Conservation (phyloP, 2,329 filamentous ascomycete genomes). For the Orbilia brochopaga region DNA sequence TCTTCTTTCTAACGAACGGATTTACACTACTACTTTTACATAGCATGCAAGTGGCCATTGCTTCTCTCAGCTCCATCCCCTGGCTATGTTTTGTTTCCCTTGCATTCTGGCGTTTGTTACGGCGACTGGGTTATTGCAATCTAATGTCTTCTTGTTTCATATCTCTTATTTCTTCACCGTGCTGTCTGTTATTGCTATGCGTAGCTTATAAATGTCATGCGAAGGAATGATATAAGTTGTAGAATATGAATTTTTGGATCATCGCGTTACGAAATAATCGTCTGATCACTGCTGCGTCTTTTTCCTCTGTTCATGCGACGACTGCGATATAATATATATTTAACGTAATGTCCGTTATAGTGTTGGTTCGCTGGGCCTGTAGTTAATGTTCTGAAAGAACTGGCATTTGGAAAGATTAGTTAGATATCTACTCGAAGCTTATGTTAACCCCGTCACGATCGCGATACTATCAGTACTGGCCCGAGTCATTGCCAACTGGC, state of each 20-base stretch:
- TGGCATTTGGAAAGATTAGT: too few relatives aligned
- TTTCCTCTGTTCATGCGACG: not conserved
- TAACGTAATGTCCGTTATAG: not conserved
- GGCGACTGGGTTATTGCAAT: conserved; percentile 13
- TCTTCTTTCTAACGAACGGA: conserved; percentile 26
- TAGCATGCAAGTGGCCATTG: conserved; percentile 23
- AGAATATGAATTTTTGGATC: conserved; percentile 24
- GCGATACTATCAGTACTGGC: too few relatives aligned
- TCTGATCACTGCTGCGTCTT: not conserved
- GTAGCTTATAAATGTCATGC: conserved; percentile 17
- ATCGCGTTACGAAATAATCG: not conserved
- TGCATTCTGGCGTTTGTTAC: conserved; percentile 43
- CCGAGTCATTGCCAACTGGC: not conserved
- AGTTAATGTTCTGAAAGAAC: too few relatives aligned
- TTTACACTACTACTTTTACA: conserved; percentile 12
- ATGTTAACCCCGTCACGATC: too few relatives aligned
- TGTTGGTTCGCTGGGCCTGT: too few relatives aligned
- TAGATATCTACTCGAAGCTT: too few relatives aligned
- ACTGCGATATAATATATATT: not conserved
- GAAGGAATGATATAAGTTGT: conserved; percentile 18
- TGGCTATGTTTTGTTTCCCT: conserved; percentile 3
- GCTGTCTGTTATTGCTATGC: conserved; percentile 10
- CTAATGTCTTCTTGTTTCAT: conserved; percentile 12
- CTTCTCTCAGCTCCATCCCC: conserved; percentile 2
- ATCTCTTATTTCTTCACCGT: not conserved